Evolutionary conservation across 2,329 filamentous ascomycete genomes (phyloP).

Genomic region (Corniculantispora saksenae): DNA sequence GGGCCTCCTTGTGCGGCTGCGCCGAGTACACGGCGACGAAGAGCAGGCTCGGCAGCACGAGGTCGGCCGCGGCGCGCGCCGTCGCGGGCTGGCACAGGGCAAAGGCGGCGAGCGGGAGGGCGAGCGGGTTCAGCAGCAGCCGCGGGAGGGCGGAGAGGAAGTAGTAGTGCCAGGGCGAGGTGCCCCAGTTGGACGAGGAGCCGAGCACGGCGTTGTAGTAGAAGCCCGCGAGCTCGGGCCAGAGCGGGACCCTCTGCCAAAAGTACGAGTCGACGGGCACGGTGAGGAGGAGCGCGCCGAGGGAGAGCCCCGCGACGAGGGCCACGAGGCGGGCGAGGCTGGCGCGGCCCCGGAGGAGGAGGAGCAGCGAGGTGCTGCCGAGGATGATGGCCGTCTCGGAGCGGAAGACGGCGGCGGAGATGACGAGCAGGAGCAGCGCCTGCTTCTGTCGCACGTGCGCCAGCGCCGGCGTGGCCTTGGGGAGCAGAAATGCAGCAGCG

Average conservation of each 20-base stretch:
- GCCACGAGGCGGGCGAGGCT: conserved; percentile 60
- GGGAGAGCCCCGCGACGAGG: conserved; percentile 64
- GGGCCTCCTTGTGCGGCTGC: conserved; percentile 93
- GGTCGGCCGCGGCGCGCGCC: conserved; percentile 41
- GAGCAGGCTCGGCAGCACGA: conserved; percentile 66
- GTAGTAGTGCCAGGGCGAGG: conserved; percentile 83
- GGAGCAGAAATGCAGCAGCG: conserved; percentile 54
- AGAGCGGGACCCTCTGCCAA: conserved; percentile 76
- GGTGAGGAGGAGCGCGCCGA: conserved; percentile 68
- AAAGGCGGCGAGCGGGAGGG: conserved; percentile 55
- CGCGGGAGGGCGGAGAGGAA: conserved; percentile 79
- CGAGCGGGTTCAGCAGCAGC: conserved; percentile 78
- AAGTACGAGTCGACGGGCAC: conserved; percentile 87
- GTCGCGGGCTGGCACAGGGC: conserved; percentile 52
- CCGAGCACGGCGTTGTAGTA: conserved; percentile 87
- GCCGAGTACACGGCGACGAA: conserved; percentile 82
- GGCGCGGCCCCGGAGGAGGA: conserved; percentile 59
- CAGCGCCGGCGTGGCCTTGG: conserved; percentile 31
- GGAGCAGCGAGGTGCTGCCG: conserved; percentile 62
- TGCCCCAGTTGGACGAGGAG: conserved; percentile 84
- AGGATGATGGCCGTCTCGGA: conserved; percentile 86
- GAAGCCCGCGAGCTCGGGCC: conserved; percentile 90
- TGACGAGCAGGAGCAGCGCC: conserved; percentile 73
- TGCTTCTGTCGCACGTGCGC: conserved; percentile 54
- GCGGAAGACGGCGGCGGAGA: conserved; percentile 82